Conservation (phyloP, 2,329 filamentous ascomycete genomes). For the Scedosporium boydii region DNA sequence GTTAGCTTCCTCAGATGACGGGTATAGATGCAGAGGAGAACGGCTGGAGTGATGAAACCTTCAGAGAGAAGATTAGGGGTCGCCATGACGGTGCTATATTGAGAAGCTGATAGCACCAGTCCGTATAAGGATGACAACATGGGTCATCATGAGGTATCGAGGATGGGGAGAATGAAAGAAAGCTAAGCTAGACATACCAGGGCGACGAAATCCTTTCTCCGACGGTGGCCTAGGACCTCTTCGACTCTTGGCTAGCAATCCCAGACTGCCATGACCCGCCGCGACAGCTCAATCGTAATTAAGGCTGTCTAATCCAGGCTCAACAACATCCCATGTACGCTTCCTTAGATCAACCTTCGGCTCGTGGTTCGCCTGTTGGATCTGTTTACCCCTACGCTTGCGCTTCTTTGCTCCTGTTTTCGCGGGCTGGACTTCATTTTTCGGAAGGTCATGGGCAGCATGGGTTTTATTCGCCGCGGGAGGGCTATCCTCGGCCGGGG, state of each 20-base stretch:
- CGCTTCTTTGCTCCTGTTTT: constrained; percentile 24
- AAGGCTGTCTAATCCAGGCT: constrained; percentile 47
- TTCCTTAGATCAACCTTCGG: constrained; percentile 55
- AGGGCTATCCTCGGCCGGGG: neutral
- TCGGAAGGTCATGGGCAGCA: constrained; percentile 14
- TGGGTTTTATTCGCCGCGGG: neutral
- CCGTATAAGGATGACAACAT: constrained; percentile 98
- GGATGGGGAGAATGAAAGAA: constrained; percentile 13
- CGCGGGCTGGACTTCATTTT: constrained; percentile 25
- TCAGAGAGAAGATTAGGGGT: constrained; percentile 45
- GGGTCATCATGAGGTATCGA: constrained; percentile 58
- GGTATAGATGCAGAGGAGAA: neutral
- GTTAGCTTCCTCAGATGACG: neutral
- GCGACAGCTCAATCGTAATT: constrained; percentile 43
- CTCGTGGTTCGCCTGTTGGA: constrained; percentile 14
- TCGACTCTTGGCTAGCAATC: neutral
- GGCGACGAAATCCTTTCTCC: neutral
- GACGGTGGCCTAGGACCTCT: too few species aligned
- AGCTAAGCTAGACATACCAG: neutral
- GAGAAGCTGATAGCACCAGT: constrained; percentile 8
- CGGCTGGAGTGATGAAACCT: neutral
- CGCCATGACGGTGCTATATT: constrained; percentile 20
- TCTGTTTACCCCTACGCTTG: constrained; percentile 15
- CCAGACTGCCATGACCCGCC: constrained; percentile 11
- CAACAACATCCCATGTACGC: constrained; percentile 58